Evolutionary conservation across 2,329 filamentous ascomycete species (phyloP).

Genomic region (Colletotrichum phormii): DNA sequence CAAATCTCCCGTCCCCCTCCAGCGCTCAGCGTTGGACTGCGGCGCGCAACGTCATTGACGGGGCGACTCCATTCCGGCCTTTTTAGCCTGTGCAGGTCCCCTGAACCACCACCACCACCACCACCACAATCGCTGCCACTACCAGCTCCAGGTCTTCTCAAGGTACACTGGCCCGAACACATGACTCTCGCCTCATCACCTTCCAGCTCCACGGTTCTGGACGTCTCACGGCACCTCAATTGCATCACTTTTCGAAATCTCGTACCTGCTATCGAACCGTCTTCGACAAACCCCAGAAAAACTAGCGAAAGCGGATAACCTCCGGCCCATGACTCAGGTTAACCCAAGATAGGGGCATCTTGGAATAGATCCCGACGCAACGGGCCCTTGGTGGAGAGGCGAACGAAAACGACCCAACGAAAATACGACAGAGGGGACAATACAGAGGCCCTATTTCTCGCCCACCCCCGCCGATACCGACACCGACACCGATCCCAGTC

Average conservation of each 20-base stretch:
- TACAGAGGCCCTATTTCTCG: constrained; percentile 14
- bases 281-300: not conserved
- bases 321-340: constrained; percentile 22
- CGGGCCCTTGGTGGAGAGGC: constrained; percentile 32
- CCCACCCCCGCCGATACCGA: constrained; percentile 23
- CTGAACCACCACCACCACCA: constrained; percentile 6
- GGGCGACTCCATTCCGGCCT: constrained; percentile 33
- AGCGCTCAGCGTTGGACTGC: constrained; percentile 6
- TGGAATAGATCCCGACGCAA: constrained; percentile 15
- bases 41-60: constrained; percentile 34
- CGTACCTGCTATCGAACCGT: not conserved
- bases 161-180: not conserved
- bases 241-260: not conserved
- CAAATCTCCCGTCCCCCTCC: constrained; percentile 16
- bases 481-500: constrained; percentile 14
- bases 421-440: constrained; percentile 7
- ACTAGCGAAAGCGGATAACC: not conserved
- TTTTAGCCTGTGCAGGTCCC: constrained; percentile 29
- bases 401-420: constrained; percentile 25
- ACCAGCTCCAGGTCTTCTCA: not conserved
- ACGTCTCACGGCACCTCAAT: constrained; percentile 21
- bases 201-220: constrained; percentile 16
- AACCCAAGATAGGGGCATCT: constrained; percentile 11
- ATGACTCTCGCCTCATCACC: constrained; percentile 9
- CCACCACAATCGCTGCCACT: too few species aligned